Evolutionary conservation across 148 eudicot species (phyloP), one percentile per base, ranked within the genome.

Genomic region (Cornus controversa): DNA sequence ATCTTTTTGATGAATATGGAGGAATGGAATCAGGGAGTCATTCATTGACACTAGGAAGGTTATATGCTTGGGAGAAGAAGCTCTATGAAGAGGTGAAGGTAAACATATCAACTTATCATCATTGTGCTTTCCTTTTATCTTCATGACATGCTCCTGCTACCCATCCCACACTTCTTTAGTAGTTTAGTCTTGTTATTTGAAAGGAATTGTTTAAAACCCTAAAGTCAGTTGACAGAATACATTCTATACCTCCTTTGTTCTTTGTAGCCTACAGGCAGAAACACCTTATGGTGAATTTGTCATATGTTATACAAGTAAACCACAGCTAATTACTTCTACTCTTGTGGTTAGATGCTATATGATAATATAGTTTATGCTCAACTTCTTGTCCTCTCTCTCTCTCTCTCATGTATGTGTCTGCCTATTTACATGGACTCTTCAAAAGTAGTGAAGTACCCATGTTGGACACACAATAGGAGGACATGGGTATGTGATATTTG

Each of bases 51-150:
- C 68, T 90, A 50, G 91, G 82, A 67, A 85, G 93, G 67, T 73
- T 90, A 45, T 88, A 83, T 79, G 93, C 90, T 66, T 90, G 93
- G 91, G 93, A 90, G 74, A 86, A 86, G 85, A 90, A 90, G 88
- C 90, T 90, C 66, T 90, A 79, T 62, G 79, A 82, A 18, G 93
- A 90, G 74, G 84, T 88, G 15, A 90, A 88, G 90, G 93, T 90
- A 83, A 83, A 72, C 25, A 62, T 34, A 63, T 11, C 4, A 20
- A 58, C 31, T 54, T 20, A 20, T 54, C 60, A 9, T 40, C 10
- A 8, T 40, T 9, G 0, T 50, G 18, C 57, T 50, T 50, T 50
- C 57, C 18, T 50, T 11, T 50, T 60, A 18, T 60, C 64, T 22
- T 60, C 64, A 60, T 60, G 64, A n/a, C 10, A 22, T 60, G 6